phyloP scores from a whole-genome alignment of 1,139 yeast genomes.

The Saccharomyces uvarum region DNA sequence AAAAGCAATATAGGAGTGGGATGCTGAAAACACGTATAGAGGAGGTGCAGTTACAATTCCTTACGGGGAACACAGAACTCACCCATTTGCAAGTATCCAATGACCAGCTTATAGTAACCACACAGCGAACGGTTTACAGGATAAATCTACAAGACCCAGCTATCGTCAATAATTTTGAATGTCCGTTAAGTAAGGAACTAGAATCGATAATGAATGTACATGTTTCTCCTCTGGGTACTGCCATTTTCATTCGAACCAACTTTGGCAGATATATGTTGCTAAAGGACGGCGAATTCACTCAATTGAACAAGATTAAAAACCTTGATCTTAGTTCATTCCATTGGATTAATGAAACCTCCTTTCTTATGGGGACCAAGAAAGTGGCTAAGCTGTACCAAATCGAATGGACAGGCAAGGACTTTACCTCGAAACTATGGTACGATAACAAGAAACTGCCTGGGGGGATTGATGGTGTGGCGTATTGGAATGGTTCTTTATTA shows the following conservation, averaged over 20 bases:
- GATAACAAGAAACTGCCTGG: background rate
- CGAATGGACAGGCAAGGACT: slow-evolving; percentile 4
- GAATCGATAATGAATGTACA: background rate
- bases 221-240: background rate
- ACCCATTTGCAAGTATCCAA: background rate
- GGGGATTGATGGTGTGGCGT: slow-evolving; percentile 32
- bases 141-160: background rate
- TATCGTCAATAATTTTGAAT: background rate
- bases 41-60: background rate
- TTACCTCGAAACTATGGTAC: background rate
- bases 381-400: slow-evolving; percentile 21
- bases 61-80: background rate
- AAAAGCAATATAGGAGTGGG: background rate
- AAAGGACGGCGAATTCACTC: background rate
- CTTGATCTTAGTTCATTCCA: slow-evolving; percentile 20
- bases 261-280: background rate
- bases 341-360: slow-evolving; percentile 16
- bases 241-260: background rate
- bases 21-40: background rate
- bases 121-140: background rate
- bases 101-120: background rate
- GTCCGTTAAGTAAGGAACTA: background rate
- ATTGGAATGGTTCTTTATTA: slow-evolving; percentile 30
- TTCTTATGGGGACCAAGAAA: slow-evolving; percentile 24
- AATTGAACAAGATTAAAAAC: slow-evolving; percentile 14